Evolutionary conservation across 345 rosid species (phyloP), one percentile per base, ranked within the genome.

Genomic region (Noccaea caerulescens): DNA sequence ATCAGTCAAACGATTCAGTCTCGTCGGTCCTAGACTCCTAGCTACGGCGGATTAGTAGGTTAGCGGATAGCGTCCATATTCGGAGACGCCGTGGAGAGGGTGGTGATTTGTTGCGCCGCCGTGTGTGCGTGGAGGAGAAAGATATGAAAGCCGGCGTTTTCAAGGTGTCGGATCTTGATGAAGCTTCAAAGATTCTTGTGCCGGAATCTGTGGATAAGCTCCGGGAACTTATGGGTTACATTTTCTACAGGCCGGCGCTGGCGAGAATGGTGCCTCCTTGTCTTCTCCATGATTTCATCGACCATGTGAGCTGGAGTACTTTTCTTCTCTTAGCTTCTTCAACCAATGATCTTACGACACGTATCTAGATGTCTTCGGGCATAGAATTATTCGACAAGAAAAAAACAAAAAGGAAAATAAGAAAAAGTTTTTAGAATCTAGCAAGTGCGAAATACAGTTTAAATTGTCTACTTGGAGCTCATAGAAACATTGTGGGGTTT

Each of bases 21-120:
- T 85, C 57, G 88, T 87, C 30, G 95, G 98, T 16, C 18, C 18
- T 16, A 16, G 18, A 16, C 18, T 25, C 77, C 90, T 34, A 90
- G 96, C 64, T 92, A 92, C 72, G 96, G 98, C 0, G 98, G 96
- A 13, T 88, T 92, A 44, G 87, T 88, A 0, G 95, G 84, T 58
- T 90, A 92, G 73, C 80, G 88, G 36, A 83, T 90, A 80, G 96
- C 96, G 42, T 73, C 87, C 34, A 79, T 80, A 84, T 84, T 70
- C 58, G 70, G 61, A 58, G 95, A 82, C 58, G 88, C 71, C 36
- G 84, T 90, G 66, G 96, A 85, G 68, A 60, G 75, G 66, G 91
- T 84, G 75, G 84, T 87, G 84, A 73, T 93, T 2, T 87, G 97
- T 50, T 71, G 88, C 75, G 79, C 98, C 2, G 93, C 87, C 23